Base-by-base conservation (phyloP, 2,329 filamentous ascomycete species). In the Aspergillus proliferans region DNA sequence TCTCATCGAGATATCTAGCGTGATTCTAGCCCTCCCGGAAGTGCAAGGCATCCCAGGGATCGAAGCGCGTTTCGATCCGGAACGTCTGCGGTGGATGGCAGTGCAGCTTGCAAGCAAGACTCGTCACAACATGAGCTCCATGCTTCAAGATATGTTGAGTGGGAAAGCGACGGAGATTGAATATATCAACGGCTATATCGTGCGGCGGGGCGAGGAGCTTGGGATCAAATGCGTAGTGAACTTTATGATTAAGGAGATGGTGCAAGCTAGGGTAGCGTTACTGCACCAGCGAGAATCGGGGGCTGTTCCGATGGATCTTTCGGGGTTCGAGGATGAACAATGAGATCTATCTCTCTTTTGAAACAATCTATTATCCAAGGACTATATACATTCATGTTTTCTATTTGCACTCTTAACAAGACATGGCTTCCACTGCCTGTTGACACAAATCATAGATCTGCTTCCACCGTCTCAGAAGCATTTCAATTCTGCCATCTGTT, bases 111-210 rank as follows among this genome's bases (percentile, higher is more conserved):
- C 79, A 19, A 61, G 72, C 26, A 74, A 70, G 45, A 84, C 81
- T 10, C 73, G 75, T 10, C 69, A 78, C 48, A 81, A 83, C 46
- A 72, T 76, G 5, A 87, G 82, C 59, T 78, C 75, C 18, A 89
- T 95, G 82, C 72, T 87, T 5, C 76, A 79, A 47, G 82, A 85
- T 59, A 73, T 91, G 10, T 71, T 80, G 9, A 66, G 70, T 1
- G 85, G 87, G 1, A 71, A 72, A 52, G 70, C 76, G 50, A 89
- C 88, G 0, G 89, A 95, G 60, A 80, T 96, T 38, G 82, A 91
- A 42, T 95, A 85, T 61, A 80, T 92, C 57, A 96, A 94, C 65
- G 92, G 91, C 0, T 98, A 92, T 71, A 86, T 98, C 51, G 77
- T 94, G 28, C 77, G 75, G 45, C 79, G 85, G 38, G 93, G 87